phyloP scores from a whole-genome alignment of 2,329 filamentous ascomycete species.

The Penicillium expansum region DNA sequence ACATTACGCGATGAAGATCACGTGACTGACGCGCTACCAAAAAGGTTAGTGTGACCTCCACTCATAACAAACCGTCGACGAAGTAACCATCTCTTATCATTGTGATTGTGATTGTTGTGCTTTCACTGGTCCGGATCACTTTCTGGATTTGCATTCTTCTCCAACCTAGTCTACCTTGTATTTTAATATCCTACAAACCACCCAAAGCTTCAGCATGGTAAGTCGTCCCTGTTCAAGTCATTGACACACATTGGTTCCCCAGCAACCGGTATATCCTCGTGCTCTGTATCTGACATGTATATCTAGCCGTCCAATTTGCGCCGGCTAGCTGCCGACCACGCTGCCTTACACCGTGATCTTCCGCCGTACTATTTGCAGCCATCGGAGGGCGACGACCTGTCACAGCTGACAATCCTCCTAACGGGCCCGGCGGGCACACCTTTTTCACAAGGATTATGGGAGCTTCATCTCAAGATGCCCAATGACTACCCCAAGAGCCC shows the following conservation, averaged over 20 bases:
- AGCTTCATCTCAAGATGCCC: slow-evolving; percentile 59
- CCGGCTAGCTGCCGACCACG: slow-evolving; percentile 60
- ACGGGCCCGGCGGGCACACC: slow-evolving; percentile 60
- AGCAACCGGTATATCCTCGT: slow-evolving; percentile 5
- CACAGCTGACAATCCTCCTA: slow-evolving; percentile 56
- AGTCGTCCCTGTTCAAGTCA: slow-evolving; percentile 4
- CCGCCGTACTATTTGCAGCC: slow-evolving; percentile 63
- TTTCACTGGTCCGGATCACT: background rate
- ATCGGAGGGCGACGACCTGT: slow-evolving; percentile 53
- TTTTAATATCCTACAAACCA: background rate
- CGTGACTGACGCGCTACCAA: slow-evolving; percentile 18
- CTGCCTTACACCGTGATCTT: slow-evolving; percentile 54
- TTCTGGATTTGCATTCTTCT: background rate
- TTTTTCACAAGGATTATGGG: slow-evolving; percentile 59
- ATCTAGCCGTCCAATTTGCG: slow-evolving; percentile 46
- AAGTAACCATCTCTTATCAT: slow-evolving; percentile 23
- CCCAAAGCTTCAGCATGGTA: slow-evolving; percentile 16
- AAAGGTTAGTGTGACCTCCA: slow-evolving; percentile 16
- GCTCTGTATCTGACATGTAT: slow-evolving; percentile 9
- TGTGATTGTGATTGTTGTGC: slow-evolving; percentile 4
- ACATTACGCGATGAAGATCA: background rate
- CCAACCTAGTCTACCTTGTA: background rate
- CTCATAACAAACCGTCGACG: slow-evolving; percentile 21
- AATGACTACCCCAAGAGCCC: slow-evolving; percentile 52
- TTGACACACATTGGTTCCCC: slow-evolving; percentile 1